Evolutionary conservation across 2,329 filamentous ascomycete genomes (phyloP).

Genomic region (Epichloe gansuensis): DNA sequence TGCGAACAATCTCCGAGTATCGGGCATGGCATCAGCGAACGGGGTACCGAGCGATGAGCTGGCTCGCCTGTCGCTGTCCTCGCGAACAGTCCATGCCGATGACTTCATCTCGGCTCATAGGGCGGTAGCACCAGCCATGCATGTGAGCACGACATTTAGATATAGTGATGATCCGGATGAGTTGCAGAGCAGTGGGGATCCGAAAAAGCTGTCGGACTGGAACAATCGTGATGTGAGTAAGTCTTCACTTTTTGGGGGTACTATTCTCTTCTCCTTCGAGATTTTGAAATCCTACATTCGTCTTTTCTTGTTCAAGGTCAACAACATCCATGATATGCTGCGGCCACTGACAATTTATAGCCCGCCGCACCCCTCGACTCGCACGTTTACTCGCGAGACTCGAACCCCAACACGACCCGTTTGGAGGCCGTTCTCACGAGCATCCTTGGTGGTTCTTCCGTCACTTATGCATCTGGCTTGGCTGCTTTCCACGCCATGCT

Average conservation of each 20-base stretch:
- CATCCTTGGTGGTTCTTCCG: conserved; percentile 54
- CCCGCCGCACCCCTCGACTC: conserved; percentile 41
- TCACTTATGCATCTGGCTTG: conserved; percentile 78
- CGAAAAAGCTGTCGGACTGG: conserved; percentile 36
- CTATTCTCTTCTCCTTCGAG: no score
- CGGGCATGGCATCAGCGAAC: conserved; percentile 2
- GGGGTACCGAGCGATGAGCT: conserved; percentile 3
- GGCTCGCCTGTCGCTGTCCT: conserved; percentile 40
- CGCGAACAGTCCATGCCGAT: conserved; percentile 71
- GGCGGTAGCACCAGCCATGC: conserved; percentile 79
- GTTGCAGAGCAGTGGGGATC: conserved; percentile 29
- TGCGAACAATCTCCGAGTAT: neutral
- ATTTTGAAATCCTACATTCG: no score
- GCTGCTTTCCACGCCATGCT: conserved; percentile 81
- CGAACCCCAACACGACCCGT: conserved; percentile 68
- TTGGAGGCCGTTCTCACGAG: conserved; percentile 72
- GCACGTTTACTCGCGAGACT: conserved; percentile 75
- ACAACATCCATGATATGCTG: neutral
- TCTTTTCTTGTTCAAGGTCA: no score
- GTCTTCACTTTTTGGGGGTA: neutral
- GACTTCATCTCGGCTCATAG: conserved; percentile 60
- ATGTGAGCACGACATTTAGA: conserved; percentile 84
- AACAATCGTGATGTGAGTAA: conserved; percentile 43
- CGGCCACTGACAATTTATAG: neutral
- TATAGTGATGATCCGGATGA: conserved; percentile 61